Conservation (phyloP, 306 rosid species). For the Citrullus amarus region DNA sequence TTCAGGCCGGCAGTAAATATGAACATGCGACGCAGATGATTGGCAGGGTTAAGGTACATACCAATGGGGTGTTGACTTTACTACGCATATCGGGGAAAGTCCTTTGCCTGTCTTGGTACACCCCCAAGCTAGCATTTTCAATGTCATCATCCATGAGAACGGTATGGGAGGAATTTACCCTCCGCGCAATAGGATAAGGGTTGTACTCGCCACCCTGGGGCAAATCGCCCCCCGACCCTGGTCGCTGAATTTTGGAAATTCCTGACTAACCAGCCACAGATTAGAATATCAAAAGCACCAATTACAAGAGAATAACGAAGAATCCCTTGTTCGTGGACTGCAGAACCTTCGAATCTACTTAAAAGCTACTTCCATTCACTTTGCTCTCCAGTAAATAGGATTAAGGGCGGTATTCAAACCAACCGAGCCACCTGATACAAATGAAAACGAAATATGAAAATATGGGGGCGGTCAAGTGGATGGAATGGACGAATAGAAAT, state of each 20-base stretch:
- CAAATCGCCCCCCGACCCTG: slow-evolving; percentile 95
- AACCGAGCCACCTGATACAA: background rate
- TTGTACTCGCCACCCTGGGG: slow-evolving; percentile 84
- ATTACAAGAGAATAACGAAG: background rate
- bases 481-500: background rate
- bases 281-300: background rate
- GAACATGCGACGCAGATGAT: background rate
- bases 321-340: background rate
- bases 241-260: slow-evolving; percentile 74
- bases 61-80: slow-evolving; percentile 78
- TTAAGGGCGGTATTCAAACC: background rate
- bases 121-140: slow-evolving; percentile 55
- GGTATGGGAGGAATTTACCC: slow-evolving; percentile 56
- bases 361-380: background rate
- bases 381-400: background rate
- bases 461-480: background rate
- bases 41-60: slow-evolving; percentile 14
- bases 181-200: slow-evolving; percentile 53
- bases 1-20: background rate
- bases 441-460: background rate
- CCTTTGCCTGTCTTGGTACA: slow-evolving; percentile 69
- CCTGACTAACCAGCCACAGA: slow-evolving; percentile 18
- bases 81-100: slow-evolving; percentile 86
- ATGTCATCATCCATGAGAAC: slow-evolving; percentile 53
- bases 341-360: background rate